These are phyloP conservation scores for Epithemia pelagica DNA, from an alignment of 108 stramenopile species.

Conservation along the genomic window DNA sequence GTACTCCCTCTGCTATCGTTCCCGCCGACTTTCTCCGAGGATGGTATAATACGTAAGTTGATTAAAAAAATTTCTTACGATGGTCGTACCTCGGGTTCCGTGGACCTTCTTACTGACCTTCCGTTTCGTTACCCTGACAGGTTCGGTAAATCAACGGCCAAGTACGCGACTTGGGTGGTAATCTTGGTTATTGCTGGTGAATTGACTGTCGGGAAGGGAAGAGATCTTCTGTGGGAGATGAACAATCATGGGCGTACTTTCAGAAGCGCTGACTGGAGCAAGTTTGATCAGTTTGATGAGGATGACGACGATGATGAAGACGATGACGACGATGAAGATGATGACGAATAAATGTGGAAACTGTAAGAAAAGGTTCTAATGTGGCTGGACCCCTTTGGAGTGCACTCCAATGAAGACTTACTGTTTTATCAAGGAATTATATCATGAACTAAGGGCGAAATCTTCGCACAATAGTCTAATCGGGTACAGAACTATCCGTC, in stretches of 20 bases:
- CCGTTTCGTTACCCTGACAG: slow-evolving; percentile 18
- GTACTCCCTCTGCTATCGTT: neutral
- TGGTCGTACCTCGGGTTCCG: too few relatives aligned
- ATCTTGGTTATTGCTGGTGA: slow-evolving; percentile 73
- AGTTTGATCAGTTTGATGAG: slow-evolving; percentile 65
- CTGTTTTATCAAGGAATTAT: too few relatives aligned
- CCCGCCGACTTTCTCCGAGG: neutral
- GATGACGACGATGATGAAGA: slow-evolving; percentile 81
- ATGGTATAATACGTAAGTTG: slow-evolving; percentile 10
- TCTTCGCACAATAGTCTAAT: too few relatives aligned
- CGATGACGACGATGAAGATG: slow-evolving; percentile 62
- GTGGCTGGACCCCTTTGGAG: too few relatives aligned
- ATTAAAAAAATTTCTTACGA: neutral
- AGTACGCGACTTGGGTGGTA: slow-evolving; percentile 74
- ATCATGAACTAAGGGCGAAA: too few relatives aligned
- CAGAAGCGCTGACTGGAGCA: slow-evolving; percentile 77
- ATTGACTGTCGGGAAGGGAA: slow-evolving; percentile 45
- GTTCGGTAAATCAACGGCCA: slow-evolving; percentile 75
- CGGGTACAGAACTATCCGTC: too few relatives aligned
- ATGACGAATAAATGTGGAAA: neutral
- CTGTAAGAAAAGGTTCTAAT: too few relatives aligned
- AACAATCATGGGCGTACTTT: slow-evolving; percentile 75
- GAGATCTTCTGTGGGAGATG: slow-evolving; percentile 61
- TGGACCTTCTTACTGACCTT: neutral
- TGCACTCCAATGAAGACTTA: too few relatives aligned